Percentiles rank a stretch among this genome's conserved stretches.
Evolutionary conservation across 2,329 filamentous ascomycete species (phyloP).

Genomic region (Nannizziopsis barbatae): DNA sequence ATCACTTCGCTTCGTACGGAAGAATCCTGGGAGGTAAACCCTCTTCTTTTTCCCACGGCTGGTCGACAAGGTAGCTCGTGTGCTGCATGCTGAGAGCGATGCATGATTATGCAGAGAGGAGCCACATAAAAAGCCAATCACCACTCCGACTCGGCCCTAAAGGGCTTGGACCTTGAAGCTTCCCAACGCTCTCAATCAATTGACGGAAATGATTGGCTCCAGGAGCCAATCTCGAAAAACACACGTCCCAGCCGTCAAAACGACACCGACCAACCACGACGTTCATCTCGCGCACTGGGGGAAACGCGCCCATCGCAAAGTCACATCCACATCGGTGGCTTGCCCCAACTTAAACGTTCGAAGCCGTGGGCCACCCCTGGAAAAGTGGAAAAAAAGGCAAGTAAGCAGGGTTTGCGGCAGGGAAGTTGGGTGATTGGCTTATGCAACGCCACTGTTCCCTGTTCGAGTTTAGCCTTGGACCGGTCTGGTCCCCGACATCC

Average conservation of each 20-base stretch:
- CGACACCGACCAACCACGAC: slow-evolving; percentile 6
- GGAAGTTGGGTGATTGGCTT: neutral
- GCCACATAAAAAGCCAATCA: too few species aligned
- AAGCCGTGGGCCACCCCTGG: neutral
- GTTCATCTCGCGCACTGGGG: neutral
- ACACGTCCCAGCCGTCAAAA: slow-evolving; percentile 3
- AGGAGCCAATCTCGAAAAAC: neutral
- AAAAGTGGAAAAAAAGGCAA: neutral
- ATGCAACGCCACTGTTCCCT: neutral
- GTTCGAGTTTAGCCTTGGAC: slow-evolving; percentile 1
- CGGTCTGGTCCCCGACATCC: slow-evolving; percentile 8
- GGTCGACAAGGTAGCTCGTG: too few species aligned
- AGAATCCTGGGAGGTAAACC: too few species aligned
- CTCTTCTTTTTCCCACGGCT: too few species aligned
- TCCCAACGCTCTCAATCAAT: too few species aligned
- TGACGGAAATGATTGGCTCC: neutral
- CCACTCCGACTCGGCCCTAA: too few species aligned
- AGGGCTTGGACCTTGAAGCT: too few species aligned
- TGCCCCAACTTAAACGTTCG: slow-evolving; percentile 2
- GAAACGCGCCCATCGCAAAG: neutral
- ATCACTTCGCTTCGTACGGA: too few species aligned
- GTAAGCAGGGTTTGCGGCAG: neutral
- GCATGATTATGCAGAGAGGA: too few species aligned
- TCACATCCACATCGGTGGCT: neutral
- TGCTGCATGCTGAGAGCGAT: too few species aligned